phyloP scores from a whole-genome alignment of 1,284 basidiomycete genomes.

The Boletus smithii region DNA sequence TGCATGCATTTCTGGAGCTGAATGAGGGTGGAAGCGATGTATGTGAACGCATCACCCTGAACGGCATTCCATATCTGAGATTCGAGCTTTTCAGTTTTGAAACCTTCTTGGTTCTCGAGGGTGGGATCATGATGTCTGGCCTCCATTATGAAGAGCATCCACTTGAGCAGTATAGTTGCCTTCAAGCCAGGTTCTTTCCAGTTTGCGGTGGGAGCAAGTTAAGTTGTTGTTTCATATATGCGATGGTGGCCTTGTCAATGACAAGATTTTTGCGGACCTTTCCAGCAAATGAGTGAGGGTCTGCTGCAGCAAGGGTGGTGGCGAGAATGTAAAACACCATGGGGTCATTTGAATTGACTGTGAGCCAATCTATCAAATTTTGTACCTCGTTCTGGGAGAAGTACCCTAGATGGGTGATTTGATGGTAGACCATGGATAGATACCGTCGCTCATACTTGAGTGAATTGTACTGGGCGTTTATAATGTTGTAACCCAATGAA shows the following conservation, averaged over 20 bases:
- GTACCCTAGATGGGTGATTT: slow-evolving; percentile 62
- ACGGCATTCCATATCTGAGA: slow-evolving; percentile 79
- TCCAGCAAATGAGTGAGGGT: slow-evolving; percentile 47
- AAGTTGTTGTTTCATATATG: slow-evolving; percentile 58
- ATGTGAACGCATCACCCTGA: slow-evolving; percentile 80
- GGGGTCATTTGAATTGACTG: slow-evolving; percentile 56
- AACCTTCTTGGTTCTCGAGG: slow-evolving; percentile 62
- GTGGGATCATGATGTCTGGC: slow-evolving; percentile 64
- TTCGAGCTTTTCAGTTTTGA: slow-evolving; percentile 78
- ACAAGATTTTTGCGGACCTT: slow-evolving; percentile 46
- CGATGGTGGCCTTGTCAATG: slow-evolving; percentile 43
- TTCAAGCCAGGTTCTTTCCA: slow-evolving; percentile 79
- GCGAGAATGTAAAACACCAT: slow-evolving; percentile 73
- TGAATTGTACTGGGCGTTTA: slow-evolving; percentile 64
- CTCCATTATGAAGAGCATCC: slow-evolving; percentile 82
- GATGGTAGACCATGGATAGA: slow-evolving; percentile 59
- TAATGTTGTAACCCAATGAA: slow-evolving; percentile 60
- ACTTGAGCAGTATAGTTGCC: slow-evolving; percentile 76
- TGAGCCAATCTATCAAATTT: slow-evolving; percentile 63
- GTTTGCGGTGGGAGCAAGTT: slow-evolving; percentile 41
- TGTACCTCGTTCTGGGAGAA: slow-evolving; percentile 58
- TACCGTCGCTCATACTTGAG: slow-evolving; percentile 69
- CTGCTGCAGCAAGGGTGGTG: slow-evolving; percentile 59
- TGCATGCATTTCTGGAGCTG: slow-evolving; percentile 49
- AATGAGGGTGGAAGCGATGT: slow-evolving; percentile 57